Conservation (phyloP, 129 eudicot genomes). For the Heracleum sosnowskyi region DNA sequence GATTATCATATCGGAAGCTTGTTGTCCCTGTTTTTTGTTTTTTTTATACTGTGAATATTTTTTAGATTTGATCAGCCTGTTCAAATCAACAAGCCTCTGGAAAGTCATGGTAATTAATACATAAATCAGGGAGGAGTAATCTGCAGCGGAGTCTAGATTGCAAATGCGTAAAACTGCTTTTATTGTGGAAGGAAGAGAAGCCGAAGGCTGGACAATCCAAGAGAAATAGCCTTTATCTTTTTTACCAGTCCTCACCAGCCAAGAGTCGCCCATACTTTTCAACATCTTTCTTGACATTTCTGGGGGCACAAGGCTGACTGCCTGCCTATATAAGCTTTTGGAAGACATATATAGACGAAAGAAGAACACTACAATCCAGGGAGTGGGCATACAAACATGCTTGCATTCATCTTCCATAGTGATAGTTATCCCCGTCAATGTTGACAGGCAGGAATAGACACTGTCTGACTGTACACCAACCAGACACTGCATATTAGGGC, state of each 20-base stretch:
- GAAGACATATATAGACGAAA: conserved; percentile 66
- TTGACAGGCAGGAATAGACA: conserved; percentile 26
- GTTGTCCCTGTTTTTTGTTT: neutral
- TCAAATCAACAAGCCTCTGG: conserved; percentile 79
- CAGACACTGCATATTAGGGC: conserved; percentile 49
- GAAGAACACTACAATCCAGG: conserved; percentile 52
- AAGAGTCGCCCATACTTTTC: conserved; percentile 47
- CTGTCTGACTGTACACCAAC: conserved; percentile 25
- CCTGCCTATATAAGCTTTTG: conserved; percentile 60
- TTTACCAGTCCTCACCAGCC: conserved; percentile 44
- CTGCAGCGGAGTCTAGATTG: conserved; percentile 24
- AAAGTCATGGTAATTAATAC: conserved; percentile 54
- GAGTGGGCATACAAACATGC: conserved; percentile 18
- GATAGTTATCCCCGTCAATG: conserved; percentile 27
- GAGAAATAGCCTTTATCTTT: conserved; percentile 58
- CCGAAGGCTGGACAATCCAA: conserved; percentile 63
- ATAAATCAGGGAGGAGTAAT: conserved; percentile 49
- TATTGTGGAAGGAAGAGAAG: conserved; percentile 42
- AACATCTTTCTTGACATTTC: conserved; percentile 58
- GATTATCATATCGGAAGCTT: neutral
- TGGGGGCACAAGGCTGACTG: conserved; percentile 67
- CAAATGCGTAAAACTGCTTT: conserved; percentile 34
- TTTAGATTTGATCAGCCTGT: conserved; percentile 47
- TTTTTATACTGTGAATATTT: conserved; percentile 33
- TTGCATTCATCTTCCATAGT: conserved; percentile 16